Conservation (phyloP, 768 basidiomycete species). For the Suillus subalutaceus region DNA sequence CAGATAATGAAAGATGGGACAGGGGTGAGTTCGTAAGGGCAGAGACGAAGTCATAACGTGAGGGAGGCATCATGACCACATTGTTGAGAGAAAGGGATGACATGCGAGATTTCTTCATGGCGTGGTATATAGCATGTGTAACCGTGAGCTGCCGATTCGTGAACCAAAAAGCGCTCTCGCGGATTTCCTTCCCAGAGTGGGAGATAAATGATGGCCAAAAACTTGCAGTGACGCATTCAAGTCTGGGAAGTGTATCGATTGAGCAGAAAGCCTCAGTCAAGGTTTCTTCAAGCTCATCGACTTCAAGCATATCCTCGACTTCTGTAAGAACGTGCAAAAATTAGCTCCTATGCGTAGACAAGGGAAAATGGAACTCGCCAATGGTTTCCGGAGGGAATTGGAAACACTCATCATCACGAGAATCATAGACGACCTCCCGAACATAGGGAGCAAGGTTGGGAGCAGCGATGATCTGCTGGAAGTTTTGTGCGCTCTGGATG, state of each 20-base stretch:
- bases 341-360: not conserved
- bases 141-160: conserved; percentile 30
- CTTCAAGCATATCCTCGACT: conserved; percentile 29
- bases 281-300: conserved; percentile 34
- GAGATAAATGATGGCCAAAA: conserved; percentile 36
- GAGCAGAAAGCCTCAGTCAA: conserved; percentile 30
- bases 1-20: conserved; percentile 32
- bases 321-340: conserved; percentile 14
- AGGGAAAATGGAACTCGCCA: conserved; percentile 12
- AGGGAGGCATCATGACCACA: conserved; percentile 24
- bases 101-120: conserved; percentile 23
- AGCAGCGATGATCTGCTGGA: conserved; percentile 24
- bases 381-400: conserved; percentile 21
- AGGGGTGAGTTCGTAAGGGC: conserved; percentile 28
- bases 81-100: conserved; percentile 30
- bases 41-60: conserved; percentile 31
- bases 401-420: conserved; percentile 28
- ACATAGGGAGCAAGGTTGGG: conserved; percentile 27
- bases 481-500: conserved; percentile 28
- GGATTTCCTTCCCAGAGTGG: conserved; percentile 24
- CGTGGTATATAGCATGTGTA: conserved; percentile 26
- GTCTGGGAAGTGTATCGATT: conserved; percentile 22
- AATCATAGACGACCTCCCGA: conserved; percentile 32
- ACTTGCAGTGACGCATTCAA: conserved; percentile 26
- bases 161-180: conserved; percentile 35